These are phyloP conservation scores for Botrytis galanthina DNA, from an alignment of 2,329 filamentous ascomycete genomes.

Conservation along the genomic window DNA sequence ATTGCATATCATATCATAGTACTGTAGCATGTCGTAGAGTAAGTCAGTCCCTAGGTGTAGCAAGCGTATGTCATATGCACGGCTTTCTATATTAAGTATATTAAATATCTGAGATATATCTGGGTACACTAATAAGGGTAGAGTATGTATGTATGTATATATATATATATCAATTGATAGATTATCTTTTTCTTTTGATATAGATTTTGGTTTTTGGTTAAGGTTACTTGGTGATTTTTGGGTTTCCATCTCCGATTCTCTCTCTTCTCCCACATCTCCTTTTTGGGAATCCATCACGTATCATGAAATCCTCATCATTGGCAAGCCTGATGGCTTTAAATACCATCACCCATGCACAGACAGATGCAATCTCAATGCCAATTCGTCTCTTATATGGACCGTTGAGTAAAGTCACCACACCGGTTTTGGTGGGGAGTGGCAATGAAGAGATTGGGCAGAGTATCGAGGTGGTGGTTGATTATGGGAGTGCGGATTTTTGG, in stretches of 20 bases:
- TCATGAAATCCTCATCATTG: not conserved
- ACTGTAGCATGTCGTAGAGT: not conserved
- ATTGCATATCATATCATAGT: not conserved
- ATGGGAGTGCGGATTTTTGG: conserved; percentile 18
- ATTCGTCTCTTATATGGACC: not conserved
- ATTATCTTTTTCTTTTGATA: not conserved
- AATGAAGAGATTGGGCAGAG: not conserved
- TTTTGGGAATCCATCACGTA: not conserved
- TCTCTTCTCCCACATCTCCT: not conserved
- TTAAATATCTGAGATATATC: not conserved
- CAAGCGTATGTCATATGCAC: not conserved
- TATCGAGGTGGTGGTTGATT: conserved; percentile 19
- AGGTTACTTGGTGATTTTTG: not conserved
- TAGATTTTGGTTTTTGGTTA: not conserved
- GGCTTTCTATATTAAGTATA: not conserved
- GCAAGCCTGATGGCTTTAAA: conserved; percentile 8
- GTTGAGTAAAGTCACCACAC: not conserved
- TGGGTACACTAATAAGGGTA: not conserved
- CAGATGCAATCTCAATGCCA: conserved; percentile 1
- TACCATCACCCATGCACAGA: not conserved
- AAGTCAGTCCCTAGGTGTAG: too few relatives aligned
- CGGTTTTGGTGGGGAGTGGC: not conserved
- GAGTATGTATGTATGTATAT: not conserved
- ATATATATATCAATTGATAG: not conserved
- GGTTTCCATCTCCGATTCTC: too few relatives aligned